Percentiles rank a stretch among this genome's conserved stretches.
phyloP scores from a whole-genome alignment of 169 alveolate species.

The Neospora caninum region DNA sequence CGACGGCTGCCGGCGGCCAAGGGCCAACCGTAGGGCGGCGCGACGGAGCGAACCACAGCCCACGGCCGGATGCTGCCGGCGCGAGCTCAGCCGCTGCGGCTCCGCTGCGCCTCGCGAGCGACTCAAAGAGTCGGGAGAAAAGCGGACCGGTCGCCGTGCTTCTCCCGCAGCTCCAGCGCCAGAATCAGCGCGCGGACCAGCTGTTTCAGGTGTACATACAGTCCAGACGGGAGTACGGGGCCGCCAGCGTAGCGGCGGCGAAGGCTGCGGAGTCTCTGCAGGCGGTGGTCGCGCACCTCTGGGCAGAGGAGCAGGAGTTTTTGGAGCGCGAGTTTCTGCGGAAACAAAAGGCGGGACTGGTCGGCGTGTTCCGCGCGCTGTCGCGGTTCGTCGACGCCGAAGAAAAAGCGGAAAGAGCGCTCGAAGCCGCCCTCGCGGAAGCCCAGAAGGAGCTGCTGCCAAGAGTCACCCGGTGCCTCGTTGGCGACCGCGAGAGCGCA shows the following conservation, averaged over 20 bases:
- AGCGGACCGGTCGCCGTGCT: neutral
- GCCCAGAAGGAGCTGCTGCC: conserved; percentile 12
- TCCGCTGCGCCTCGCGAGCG: neutral
- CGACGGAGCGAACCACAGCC: neutral
- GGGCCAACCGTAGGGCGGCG: neutral
- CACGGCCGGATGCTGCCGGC: neutral
- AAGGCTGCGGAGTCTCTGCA: neutral
- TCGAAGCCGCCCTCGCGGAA: neutral
- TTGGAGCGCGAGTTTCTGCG: neutral
- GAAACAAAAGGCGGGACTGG: neutral
- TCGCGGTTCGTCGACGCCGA: neutral
- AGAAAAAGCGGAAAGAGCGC: neutral
- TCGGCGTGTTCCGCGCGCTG: neutral
- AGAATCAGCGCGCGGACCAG: neutral
- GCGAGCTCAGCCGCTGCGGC: neutral
- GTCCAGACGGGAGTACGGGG: conserved; percentile 13
- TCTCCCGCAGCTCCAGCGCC: neutral
- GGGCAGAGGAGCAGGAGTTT: conserved; percentile 28
- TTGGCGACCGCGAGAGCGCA: neutral
- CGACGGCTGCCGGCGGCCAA: neutral
- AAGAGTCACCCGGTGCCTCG: neutral
- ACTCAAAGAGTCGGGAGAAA: neutral
- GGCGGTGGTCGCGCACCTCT: conserved; percentile 14
- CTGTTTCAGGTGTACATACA: conserved; percentile 30
- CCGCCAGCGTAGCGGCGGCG: neutral